Conservation (phyloP, 1,284 basidiomycete genomes). For the Trametes polyzona region DNA sequence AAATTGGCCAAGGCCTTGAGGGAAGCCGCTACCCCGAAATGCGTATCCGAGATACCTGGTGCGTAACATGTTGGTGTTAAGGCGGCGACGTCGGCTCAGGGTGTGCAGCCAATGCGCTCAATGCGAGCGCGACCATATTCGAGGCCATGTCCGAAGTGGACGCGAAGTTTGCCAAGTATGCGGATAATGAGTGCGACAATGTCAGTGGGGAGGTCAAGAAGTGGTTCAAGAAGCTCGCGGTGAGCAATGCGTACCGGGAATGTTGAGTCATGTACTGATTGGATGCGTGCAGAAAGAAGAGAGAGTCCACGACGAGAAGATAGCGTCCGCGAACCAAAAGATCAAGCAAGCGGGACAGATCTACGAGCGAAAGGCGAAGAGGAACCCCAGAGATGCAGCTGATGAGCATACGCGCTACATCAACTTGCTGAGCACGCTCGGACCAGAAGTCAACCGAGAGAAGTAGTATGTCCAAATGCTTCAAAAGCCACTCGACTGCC, state of each 20-base stretch:
- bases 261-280: neutral
- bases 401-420: conserved; percentile 81
- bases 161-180: conserved; percentile 70
- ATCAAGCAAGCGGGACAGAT: conserved; percentile 76
- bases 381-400: conserved; percentile 63
- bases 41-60: conserved; percentile 67
- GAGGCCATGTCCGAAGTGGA: conserved; percentile 72
- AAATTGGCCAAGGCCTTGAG: conserved; percentile 70
- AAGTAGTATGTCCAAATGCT: conserved; percentile 59
- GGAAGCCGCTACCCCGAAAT: conserved; percentile 64
- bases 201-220: conserved; percentile 74
- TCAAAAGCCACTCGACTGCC: neutral
- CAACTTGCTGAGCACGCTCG: conserved; percentile 69
- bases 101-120: conserved; percentile 63
- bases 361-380: conserved; percentile 81
- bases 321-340: conserved; percentile 67
- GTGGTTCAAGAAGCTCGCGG: conserved; percentile 82
- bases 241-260: conserved; percentile 34
- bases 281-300: conserved; percentile 67
- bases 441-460: conserved; percentile 77
- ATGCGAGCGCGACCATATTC: conserved; percentile 64
- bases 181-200: conserved; percentile 71
- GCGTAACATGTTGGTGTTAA: neutral
- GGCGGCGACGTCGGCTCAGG: neutral
- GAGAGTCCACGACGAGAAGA: conserved; percentile 71